These are phyloP conservation scores for Liquidambar formosana DNA, from an alignment of 164 flowering plant genomes.

Conservation along the genomic window DNA sequence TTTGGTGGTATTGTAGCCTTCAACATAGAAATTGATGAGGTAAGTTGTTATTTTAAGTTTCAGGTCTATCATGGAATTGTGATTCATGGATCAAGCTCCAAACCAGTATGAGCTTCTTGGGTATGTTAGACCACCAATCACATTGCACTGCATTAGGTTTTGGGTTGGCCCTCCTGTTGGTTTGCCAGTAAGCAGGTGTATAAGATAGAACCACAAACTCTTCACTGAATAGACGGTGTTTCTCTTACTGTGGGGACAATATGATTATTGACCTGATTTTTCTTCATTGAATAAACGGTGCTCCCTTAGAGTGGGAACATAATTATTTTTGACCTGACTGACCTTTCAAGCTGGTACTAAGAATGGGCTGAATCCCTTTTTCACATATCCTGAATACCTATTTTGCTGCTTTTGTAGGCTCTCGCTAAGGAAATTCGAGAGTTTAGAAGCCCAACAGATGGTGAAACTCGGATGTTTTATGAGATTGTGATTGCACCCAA, in stretches of 20 bases:
- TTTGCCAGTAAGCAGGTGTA: too few relatives aligned
- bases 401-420: constrained; percentile 40
- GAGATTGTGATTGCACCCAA: constrained; percentile 98
- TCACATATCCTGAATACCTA: not conserved
- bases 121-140: not conserved
- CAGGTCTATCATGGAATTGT: not conserved
- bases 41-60: constrained; percentile 21
- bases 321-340: not conserved
- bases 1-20: constrained; percentile 99
- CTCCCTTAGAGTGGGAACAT: not conserved
- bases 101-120: not conserved
- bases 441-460: constrained; percentile 96
- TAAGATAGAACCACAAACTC: too few relatives aligned
- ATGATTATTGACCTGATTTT: not conserved
- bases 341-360: not conserved
- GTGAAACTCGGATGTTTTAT: constrained; percentile 97
- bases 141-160: not conserved
- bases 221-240: not conserved
- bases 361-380: not conserved
- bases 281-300: not conserved
- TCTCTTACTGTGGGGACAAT: not conserved
- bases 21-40: constrained; percentile 96
- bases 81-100: too few relatives aligned
- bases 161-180: too few relatives aligned
- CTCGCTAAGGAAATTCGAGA: constrained; percentile 94